Evolutionary conservation across 257 asterid genomes (phyloP), one percentile per base, ranked within the genome.

Genomic region (Plantago ovata): DNA sequence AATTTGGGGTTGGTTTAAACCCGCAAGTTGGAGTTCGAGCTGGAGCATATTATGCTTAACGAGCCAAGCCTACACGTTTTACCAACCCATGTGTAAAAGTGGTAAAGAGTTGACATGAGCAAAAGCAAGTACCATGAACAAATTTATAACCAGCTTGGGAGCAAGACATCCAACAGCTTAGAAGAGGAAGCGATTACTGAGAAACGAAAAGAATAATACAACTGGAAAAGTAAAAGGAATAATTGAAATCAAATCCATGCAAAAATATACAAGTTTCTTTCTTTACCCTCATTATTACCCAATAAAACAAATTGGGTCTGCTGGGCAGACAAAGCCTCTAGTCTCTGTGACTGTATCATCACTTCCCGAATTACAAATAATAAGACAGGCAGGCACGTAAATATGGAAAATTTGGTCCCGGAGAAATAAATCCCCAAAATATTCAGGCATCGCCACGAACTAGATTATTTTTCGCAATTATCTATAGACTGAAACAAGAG

Each of bases 391-490:
- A 28, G 36, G 7, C 36, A 3, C 7, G 3, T 3, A 28, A 28
- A 28, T 7, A 36, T 46, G 21, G 65, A 54, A 72, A 76, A 46
- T 28, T 68, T 66, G 43, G 79, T 69, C 72, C 67, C 67, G 72
- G 62, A 57, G 56, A 61, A 58, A 50, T 44, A 62, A 59, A 50
- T 70, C 68, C 85, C 72, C 60, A 68, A 60, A 61, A 63, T 21
- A 39, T 36, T 36, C 16, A 24, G 69, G 83, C 76, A 58, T 59
- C 44, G 73, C 78, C 79, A 58, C 62, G 51, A 65, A 46, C 53
- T 71, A 63, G 65, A 71, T 3, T 80, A 82, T 82, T 84, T 87
- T 75, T 79, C 75, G 84, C 62, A 62, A 81, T 76, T 62, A 76
- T 77, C 84, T 51, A 54, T 52, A 44, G 62, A 51, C 21, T 32